Percentiles rank a stretch among this genome's conserved stretches.
Conservation (phyloP, 2,329 filamentous ascomycete species). For the Tympanopsis confertula region DNA sequence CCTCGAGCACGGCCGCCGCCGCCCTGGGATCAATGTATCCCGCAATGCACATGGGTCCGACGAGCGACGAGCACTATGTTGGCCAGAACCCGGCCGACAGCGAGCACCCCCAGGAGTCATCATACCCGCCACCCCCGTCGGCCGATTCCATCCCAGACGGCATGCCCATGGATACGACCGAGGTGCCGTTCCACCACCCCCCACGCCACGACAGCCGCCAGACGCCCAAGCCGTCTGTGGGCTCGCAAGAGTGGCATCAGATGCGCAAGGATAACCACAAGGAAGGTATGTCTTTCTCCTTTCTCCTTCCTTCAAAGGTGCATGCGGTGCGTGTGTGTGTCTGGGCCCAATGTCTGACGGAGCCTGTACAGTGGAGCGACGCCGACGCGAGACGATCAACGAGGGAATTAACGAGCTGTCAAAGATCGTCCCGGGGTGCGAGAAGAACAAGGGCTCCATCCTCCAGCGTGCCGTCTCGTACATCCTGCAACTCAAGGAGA, state of each 20-base stretch:
- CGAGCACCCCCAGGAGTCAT: conserved; percentile 20
- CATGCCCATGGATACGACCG: conserved; percentile 6
- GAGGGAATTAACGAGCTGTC: conserved; percentile 97
- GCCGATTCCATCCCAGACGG: conserved; percentile 22
- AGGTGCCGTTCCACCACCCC: conserved; percentile 17
- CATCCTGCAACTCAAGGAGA: conserved; percentile 88
- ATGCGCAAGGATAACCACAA: conserved; percentile 96
- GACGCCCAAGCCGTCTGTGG: conserved; percentile 68
- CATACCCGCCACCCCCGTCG: conserved; percentile 17
- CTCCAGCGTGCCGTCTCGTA: conserved; percentile 86
- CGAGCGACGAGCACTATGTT: conserved; percentile 48
- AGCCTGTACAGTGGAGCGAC: conserved; percentile 83
- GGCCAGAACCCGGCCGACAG: conserved; percentile 30
- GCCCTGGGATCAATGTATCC: conserved; percentile 46
- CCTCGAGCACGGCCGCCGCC: conserved; percentile 47
- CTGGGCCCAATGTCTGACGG: too few species aligned
- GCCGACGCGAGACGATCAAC: conserved; percentile 94
- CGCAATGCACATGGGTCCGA: conserved; percentile 42
- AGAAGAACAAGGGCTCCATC: conserved; percentile 98
- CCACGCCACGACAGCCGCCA: conserved; percentile 27
- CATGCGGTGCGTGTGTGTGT: background rate
- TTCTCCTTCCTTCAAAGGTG: background rate
- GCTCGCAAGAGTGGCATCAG: conserved; percentile 96
- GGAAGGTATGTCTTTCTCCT: conserved; percentile 55
- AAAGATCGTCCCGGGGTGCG: conserved; percentile 92